Evolutionary conservation across 2,329 filamentous ascomycete genomes (phyloP).

Genomic region (Canariomyces notabilis): DNA sequence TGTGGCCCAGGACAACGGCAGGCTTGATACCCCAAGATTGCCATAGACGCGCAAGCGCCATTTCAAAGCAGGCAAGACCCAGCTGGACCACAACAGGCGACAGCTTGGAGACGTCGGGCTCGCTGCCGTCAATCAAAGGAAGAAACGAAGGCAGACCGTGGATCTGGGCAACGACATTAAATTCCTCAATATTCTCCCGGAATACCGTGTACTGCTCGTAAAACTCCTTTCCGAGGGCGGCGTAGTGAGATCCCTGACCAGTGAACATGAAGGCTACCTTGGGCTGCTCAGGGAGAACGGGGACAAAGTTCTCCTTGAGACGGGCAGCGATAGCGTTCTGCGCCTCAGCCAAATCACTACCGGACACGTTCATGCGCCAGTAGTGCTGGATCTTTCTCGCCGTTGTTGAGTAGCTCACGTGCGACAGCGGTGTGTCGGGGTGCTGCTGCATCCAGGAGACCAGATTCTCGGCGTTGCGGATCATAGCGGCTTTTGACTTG

Average conservation of each 20-base stretch:
- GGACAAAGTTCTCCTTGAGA: constrained; percentile 39
- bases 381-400: constrained; percentile 59
- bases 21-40: constrained; percentile 51
- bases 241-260: constrained; percentile 51
- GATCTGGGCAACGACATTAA: constrained; percentile 47
- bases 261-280: constrained; percentile 52
- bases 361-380: constrained; percentile 48
- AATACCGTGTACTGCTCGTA: constrained; percentile 45
- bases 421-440: constrained; percentile 47
- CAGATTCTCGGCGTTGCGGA: constrained; percentile 52
- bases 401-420: constrained; percentile 63
- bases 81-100: constrained; percentile 51
- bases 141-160: constrained; percentile 54
- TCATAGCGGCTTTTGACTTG: constrained; percentile 52
- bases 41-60: constrained; percentile 54
- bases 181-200: constrained; percentile 50
- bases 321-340: constrained; percentile 38
- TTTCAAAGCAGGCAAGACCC: constrained; percentile 50
- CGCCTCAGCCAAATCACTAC: constrained; percentile 38
- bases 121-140: constrained; percentile 44
- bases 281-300: constrained; percentile 40
- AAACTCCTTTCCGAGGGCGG: constrained; percentile 47
- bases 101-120: constrained; percentile 39
- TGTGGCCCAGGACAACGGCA: constrained; percentile 54
- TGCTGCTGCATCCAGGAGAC: constrained; percentile 49